A percentile compares a stretch with the other conserved stretches of the same genome.
These are phyloP conservation scores for Chaetomium fimeti DNA, from an alignment of 495 filamentous ascomycete genomes.

Conservation along the genomic window DNA sequence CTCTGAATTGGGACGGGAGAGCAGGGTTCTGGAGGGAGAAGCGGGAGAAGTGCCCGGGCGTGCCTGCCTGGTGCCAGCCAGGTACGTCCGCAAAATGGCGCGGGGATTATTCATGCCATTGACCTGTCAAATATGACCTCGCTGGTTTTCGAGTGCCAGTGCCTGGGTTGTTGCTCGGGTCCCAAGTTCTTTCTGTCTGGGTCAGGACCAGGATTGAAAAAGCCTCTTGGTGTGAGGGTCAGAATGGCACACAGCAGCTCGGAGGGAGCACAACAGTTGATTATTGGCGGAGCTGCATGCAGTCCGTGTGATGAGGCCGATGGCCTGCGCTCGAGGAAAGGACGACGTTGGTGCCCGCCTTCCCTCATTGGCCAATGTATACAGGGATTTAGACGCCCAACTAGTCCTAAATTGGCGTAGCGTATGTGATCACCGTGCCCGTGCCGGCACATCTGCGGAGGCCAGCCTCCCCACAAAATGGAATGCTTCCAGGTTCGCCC, in stretches of 20 bases:
- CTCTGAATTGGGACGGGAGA: background rate
- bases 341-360: constrained; percentile 24
- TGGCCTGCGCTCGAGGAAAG: constrained; percentile 18
- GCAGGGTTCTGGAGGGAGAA: too few species aligned
- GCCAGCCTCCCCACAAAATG: constrained; percentile 6
- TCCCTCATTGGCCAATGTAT: constrained; percentile 37
- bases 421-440: constrained; percentile 26
- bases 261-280: constrained; percentile 13
- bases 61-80: background rate
- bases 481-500: background rate
- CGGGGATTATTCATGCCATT: background rate
- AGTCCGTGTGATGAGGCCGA: constrained; percentile 31
- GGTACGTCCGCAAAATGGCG: background rate
- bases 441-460: constrained; percentile 7
- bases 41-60: background rate
- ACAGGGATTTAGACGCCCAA: constrained; percentile 48
- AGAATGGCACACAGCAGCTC: constrained; percentile 9
- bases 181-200: background rate
- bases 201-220: background rate
- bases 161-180: background rate
- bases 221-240: background rate
- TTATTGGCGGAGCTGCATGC: constrained; percentile 29
- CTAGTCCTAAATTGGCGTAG: constrained; percentile 29
- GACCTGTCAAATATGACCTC: constrained; percentile 2
- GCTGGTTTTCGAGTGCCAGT: background rate